phyloP scores from a whole-genome alignment of 805 yeast species.

The Candida chauliodis region DNA sequence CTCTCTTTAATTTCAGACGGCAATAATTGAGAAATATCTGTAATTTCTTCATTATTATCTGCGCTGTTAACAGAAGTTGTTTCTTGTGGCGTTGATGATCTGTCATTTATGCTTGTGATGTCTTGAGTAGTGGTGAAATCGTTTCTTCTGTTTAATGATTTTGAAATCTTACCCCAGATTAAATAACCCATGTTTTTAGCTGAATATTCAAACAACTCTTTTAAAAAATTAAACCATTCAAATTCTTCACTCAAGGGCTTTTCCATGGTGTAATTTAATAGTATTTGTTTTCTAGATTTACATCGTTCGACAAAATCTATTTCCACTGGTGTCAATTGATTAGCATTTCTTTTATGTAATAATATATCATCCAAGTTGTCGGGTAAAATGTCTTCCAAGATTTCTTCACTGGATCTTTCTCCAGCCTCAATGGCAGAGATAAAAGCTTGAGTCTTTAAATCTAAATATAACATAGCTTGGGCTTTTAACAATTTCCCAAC shows the following conservation, averaged over 20 bases:
- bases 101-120: conserved; percentile 11
- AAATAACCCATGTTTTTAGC: conserved; percentile 69
- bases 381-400: conserved; percentile 77
- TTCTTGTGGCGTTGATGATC: conserved; percentile 6
- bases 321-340: conserved; percentile 67
- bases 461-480: conserved; percentile 76
- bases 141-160: conserved; percentile 8
- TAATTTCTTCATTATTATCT: background rate
- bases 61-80: background rate
- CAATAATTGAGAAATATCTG: conserved; percentile 19
- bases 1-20: conserved; percentile 44
- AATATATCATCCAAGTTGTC: conserved; percentile 50
- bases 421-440: conserved; percentile 77
- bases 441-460: conserved; percentile 92
- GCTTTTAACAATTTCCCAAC: conserved; percentile 67
- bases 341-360: conserved; percentile 29
- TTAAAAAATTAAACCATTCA: conserved; percentile 82
- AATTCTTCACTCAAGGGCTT: conserved; percentile 64
- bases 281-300: conserved; percentile 60
- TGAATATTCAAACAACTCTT: conserved; percentile 74
- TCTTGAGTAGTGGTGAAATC: conserved; percentile 15
- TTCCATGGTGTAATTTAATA: conserved; percentile 46
- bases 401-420: conserved; percentile 58
- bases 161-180: conserved; percentile 61
- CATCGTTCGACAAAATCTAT: conserved; percentile 75